Evolutionary conservation across 257 asterid genomes (phyloP).

Genomic region (Datura wrightii): DNA sequence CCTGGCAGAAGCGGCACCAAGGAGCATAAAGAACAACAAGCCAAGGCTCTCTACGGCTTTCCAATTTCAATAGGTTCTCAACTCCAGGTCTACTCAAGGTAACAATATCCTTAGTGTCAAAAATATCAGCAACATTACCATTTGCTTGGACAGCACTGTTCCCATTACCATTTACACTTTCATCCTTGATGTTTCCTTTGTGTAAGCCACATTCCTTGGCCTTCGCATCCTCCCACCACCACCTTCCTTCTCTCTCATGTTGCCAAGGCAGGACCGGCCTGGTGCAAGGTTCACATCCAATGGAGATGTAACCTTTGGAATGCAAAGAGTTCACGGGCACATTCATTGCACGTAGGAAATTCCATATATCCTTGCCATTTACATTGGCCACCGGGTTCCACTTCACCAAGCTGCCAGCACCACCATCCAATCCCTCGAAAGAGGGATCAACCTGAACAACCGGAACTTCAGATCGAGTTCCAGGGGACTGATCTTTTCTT

Average conservation of each 20-base stretch:
- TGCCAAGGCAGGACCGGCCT: conserved; percentile 84
- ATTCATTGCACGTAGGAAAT: conserved; percentile 66
- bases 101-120: conserved; percentile 48
- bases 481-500: conserved; percentile 89
- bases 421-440: conserved; percentile 84
- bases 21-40: conserved; percentile 82
- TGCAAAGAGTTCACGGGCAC: conserved; percentile 85
- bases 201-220: conserved; percentile 94
- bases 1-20: conserved; percentile 86
- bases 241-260: conserved; percentile 92
- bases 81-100: conserved; percentile 71
- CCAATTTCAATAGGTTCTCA: conserved; percentile 71
- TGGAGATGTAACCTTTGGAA: conserved; percentile 69
- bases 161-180: conserved; percentile 41
- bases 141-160: conserved; percentile 40
- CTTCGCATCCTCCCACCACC: conserved; percentile 99
- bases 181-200: conserved; percentile 80
- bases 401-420: conserved; percentile 80
- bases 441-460: conserved; percentile 82
- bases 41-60: conserved; percentile 74
- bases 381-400: conserved; percentile 88
- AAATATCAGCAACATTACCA: conserved; percentile 60
- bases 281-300: conserved; percentile 94
- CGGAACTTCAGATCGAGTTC: conserved; percentile 82
- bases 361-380: conserved; percentile 74